Conservation (phyloP, 148 eudicot species). For the Pharnaceum exiguum region DNA sequence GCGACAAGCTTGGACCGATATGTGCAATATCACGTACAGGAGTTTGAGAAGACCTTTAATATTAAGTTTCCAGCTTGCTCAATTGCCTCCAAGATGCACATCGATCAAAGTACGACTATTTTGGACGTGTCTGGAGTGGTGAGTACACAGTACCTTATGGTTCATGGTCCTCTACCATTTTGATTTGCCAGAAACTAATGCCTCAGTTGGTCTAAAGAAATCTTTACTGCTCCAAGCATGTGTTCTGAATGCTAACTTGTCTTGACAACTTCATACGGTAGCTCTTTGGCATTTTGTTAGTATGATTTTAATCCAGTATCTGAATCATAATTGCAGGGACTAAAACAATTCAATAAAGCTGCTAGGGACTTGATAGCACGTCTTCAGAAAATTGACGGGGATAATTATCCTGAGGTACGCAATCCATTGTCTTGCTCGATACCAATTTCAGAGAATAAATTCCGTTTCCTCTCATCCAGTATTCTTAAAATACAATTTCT, state of each 20-base stretch:
- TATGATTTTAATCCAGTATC: conserved; percentile 3
- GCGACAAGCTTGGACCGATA: conserved; percentile 86
- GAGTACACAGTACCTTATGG: conserved; percentile 23
- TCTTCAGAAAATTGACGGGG: conserved; percentile 93
- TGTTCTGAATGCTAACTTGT: background rate
- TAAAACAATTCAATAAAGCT: conserved; percentile 75
- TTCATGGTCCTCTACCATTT: background rate
- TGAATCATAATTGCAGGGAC: conserved; percentile 47
- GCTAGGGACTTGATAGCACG: conserved; percentile 78
- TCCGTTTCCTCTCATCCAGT: background rate
- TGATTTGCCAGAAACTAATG: conserved; percentile 1
- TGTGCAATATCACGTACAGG: conserved; percentile 78
- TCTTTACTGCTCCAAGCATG: background rate
- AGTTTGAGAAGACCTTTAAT: conserved; percentile 76
- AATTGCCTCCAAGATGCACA: conserved; percentile 83
- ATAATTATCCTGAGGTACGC: conserved; percentile 90
- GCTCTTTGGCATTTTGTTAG: background rate
- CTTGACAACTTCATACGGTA: background rate
- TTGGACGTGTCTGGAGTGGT: conserved; percentile 97
- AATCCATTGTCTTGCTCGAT: background rate
- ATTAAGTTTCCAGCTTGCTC: conserved; percentile 92
- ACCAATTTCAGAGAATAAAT: background rate
- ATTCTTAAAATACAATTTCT: background rate
- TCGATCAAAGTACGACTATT: conserved; percentile 91
- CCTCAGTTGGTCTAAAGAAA: background rate